Base-by-base conservation (phyloP, 305 asterid species). In the Fraxinus dipetala region DNA sequence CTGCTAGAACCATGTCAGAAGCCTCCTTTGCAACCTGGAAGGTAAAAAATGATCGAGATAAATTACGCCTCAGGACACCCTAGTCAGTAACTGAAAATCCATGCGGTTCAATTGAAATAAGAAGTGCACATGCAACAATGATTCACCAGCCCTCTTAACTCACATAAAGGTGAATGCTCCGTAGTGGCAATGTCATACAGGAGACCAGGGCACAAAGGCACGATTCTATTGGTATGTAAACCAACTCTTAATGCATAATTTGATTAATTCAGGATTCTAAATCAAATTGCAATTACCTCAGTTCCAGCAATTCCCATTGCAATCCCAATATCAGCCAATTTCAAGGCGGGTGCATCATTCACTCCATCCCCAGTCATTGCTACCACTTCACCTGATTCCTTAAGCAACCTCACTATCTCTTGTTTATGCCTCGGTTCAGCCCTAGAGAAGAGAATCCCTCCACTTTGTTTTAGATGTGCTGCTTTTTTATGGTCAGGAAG, bases 331-430 rank as follows among this genome's bases (percentile, higher is more conserved):
- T 94, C 98, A 24, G 98, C 98, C 87, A 93, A 84, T 86, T 94
- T 94, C 84, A 94, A 83, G 18, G 98, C 98, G 77, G 98, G 98
- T 65, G 98, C 98, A 84, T 94, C 98, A 78, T 94, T 94, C 83
- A 94, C 98, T 65, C 98, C 98, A 89, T 94, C 98, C 51, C 98
- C 98, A 26, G 98, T 95, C 98, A 95, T 95, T 30, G 98, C 98
- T 54, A 95, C 98, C 43, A 94, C 98, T 88, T 95, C 98, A 83
- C 98, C 98, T 11, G 82, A 94, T 82, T 91, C 97, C 92, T 93
- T 94, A 65, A 94, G 96, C 90, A 94, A 83, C 90, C 93, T 94
- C 89, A 94, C 98, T 77, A 94, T 94, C 77, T 94, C 97, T 89
- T 93, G 98, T 80, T 94, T 94, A 84, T 94, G 98, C 85, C 94